These are phyloP conservation scores for Helianthus tuberosus DNA, from an alignment of 129 eudicot genomes.

Conservation along the genomic window DNA sequence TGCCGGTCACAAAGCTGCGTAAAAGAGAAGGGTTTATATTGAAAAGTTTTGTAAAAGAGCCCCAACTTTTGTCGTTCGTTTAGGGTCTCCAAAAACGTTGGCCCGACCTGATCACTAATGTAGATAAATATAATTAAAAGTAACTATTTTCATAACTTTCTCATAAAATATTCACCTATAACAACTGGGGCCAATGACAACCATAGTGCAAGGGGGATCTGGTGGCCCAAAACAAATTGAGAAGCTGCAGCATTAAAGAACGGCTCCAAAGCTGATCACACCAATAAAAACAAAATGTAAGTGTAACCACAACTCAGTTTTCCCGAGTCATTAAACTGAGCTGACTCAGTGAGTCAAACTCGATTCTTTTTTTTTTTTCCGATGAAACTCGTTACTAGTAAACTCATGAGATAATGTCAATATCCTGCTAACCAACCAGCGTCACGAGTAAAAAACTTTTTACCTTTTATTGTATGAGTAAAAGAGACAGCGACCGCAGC, in stretches of 20 bases:
- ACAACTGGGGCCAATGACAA: conserved; percentile 69
- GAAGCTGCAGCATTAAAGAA: conserved; percentile 72
- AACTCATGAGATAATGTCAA: neutral
- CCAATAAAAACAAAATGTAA: neutral
- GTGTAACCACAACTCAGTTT: neutral
- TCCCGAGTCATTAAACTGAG: neutral
- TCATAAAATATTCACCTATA: conserved; percentile 34
- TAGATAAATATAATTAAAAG: too few species aligned
- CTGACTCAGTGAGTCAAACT: conserved; percentile 6
- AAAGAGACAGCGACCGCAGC: conserved; percentile 77
- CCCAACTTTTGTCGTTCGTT: too few species aligned
- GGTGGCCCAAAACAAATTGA: conserved; percentile 68
- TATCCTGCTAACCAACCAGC: neutral
- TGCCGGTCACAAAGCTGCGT: too few species aligned
- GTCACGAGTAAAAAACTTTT: neutral
- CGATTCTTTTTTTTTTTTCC: neutral
- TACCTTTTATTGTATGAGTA: conserved; percentile 68
- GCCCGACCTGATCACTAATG: too few species aligned
- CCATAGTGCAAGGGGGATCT: conserved; percentile 60
- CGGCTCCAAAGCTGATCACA: conserved; percentile 64
- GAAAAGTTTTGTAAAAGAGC: too few species aligned
- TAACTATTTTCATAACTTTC: too few species aligned
- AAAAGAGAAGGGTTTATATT: too few species aligned
- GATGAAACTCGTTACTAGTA: too few species aligned
- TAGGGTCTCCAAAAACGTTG: too few species aligned